These are phyloP conservation scores for Penicillium lividum DNA, from an alignment of 495 filamentous ascomycete species.

Conservation along the genomic window DNA sequence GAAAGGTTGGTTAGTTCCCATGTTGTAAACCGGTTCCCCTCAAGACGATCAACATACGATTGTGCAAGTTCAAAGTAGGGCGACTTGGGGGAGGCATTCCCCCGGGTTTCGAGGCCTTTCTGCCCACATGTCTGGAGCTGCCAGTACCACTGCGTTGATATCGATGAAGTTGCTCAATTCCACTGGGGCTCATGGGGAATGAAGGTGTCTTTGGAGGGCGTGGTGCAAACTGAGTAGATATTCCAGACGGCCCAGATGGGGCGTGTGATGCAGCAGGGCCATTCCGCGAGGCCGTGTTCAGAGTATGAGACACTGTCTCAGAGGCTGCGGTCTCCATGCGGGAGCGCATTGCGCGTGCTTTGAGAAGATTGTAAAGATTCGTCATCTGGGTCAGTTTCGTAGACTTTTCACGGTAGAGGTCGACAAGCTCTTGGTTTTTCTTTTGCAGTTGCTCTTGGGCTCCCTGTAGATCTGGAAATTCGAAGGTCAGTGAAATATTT, in stretches of 20 bases:
- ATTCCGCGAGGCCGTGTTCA: conserved; percentile 39
- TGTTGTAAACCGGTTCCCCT: neutral
- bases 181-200: conserved; percentile 36
- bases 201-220: conserved; percentile 29
- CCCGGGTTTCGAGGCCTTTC: conserved; percentile 13
- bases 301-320: conserved; percentile 61
- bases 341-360: conserved; percentile 67
- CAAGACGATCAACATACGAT: conserved; percentile 19
- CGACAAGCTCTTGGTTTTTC: conserved; percentile 75
- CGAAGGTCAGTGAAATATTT: neutral
- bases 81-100: conserved; percentile 33
- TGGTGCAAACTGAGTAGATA: conserved; percentile 3
- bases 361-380: conserved; percentile 82
- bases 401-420: conserved; percentile 70
- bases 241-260: neutral
- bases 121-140: conserved; percentile 35
- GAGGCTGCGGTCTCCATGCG: conserved; percentile 71
- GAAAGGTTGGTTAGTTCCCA: neutral
- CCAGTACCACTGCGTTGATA: conserved; percentile 52
- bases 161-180: conserved; percentile 46
- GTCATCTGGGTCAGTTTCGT: conserved; percentile 75
- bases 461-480: conserved; percentile 58
- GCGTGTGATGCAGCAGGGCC: conserved; percentile 12
- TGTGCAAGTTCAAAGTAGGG: conserved; percentile 19
- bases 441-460: conserved; percentile 67